Evolutionary conservation across 1,284 basidiomycete species (phyloP), one percentile per base, ranked within the genome.

Genomic region (Leccinum pachyderme): DNA sequence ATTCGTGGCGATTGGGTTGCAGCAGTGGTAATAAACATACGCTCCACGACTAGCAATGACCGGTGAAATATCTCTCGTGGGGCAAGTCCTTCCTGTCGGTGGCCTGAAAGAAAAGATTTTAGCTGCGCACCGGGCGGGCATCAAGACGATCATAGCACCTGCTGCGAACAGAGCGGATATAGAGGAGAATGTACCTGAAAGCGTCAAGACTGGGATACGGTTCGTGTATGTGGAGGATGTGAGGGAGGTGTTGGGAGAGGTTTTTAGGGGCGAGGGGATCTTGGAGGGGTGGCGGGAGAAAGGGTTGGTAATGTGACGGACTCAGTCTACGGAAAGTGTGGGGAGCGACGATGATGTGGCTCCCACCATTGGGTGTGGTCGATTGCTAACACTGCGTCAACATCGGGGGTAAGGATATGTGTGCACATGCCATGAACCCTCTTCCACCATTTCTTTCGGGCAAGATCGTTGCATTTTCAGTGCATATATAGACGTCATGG

Each of bases 41-140:
- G 32, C 22, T 49, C 28, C 5, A 39, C 29, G n/a, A 45, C 25
- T 59, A 91, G 94, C 95, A 7, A 95, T 97, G 93, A 97, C 95
- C 0, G 94, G 94, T 37, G 95, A 97, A 72, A 93, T 98, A 57
- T 92, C 93, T 4, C 83, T 97, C 15, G 87, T 93, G 0, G 94
- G 94, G 0, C 92, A 95, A 73, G 94, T 97, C 7, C 80, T 96
- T 0, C 93, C 95, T 2, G 95, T 97, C 4, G 95, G 94, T 11
- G 94, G 94, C 0, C 73, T 97, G 57, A 97, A 96, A 76, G 94
- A 97, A 78, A 96, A 96, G 80, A 95, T 95, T 62, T 81, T 96
- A 2, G 94, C 95, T 2, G 94, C 95, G 0, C 95, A 97, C 68
- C 83, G 95, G 11, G 93, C 95, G 2, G 93, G 93, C 2, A 95